Conservation (phyloP, 768 basidiomycete species). For the Psilocybe cyanescens region DNA sequence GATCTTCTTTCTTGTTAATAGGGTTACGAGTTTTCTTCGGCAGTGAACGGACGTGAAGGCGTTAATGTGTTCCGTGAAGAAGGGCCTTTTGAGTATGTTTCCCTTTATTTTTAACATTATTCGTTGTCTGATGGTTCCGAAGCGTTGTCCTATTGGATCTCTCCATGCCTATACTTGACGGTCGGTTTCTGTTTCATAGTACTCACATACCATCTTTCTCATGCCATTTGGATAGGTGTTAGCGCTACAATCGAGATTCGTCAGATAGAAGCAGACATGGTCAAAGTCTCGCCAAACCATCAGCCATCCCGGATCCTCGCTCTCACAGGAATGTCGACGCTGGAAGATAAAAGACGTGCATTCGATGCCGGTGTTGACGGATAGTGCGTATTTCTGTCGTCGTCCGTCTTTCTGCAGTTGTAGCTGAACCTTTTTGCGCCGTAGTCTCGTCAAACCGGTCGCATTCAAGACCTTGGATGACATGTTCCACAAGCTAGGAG, state of each 20-base stretch:
- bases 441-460: conserved; percentile 91
- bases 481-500: conserved; percentile 77
- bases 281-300: conserved; percentile 31
- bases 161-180: conserved; percentile 94
- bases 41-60: conserved; percentile 84
- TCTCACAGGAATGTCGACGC: conserved; percentile 90
- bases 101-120: background rate
- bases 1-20: conserved; percentile 18
- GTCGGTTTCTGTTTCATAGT: conserved; percentile 54
- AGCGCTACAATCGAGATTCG: conserved; percentile 87
- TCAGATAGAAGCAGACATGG: conserved; percentile 57
- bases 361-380: conserved; percentile 95
- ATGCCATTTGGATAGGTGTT: conserved; percentile 52
- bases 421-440: conserved; percentile 10
- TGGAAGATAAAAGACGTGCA: conserved; percentile 90
- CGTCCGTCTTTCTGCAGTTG: background rate
- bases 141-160: conserved; percentile 89
- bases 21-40: conserved; percentile 79
- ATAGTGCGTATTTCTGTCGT: conserved; percentile 66
- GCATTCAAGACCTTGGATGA: conserved; percentile 90
- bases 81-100: conserved; percentile 84
- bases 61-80: conserved; percentile 73
- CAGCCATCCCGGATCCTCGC: conserved; percentile 70
- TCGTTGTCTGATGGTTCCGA: background rate
- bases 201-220: background rate